These are phyloP conservation scores for Aspergillus bridgeri DNA, from an alignment of 495 filamentous ascomycete species.

Conservation along the genomic window DNA sequence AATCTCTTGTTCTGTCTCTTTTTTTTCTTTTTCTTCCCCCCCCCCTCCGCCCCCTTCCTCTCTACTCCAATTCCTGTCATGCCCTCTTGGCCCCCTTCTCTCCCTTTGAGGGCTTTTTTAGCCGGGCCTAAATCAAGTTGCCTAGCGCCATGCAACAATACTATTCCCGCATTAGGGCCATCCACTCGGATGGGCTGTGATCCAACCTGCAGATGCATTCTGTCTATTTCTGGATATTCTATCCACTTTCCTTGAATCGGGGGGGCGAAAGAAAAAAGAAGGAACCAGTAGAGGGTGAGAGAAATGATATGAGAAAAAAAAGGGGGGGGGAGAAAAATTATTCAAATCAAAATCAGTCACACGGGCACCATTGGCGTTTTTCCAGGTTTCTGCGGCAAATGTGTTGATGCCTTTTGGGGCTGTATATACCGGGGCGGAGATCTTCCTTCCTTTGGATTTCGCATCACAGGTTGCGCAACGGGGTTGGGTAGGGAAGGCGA, in stretches of 20 bases:
- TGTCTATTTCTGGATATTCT: neutral
- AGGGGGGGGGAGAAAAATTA: neutral
- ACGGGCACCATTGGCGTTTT: neutral
- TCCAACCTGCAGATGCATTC: neutral
- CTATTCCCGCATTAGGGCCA: neutral
- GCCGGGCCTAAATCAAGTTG: neutral
- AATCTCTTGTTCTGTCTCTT: slow-evolving; percentile 5
- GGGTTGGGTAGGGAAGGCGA: neutral
- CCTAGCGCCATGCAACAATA: neutral
- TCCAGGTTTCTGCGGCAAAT: neutral
- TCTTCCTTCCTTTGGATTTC: neutral
- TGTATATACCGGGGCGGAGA: neutral
- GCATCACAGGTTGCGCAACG: neutral
- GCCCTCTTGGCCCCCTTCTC: neutral
- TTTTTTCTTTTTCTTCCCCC: slow-evolving; percentile 10
- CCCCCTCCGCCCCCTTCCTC: neutral
- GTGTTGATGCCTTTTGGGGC: neutral
- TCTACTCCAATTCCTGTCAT: neutral
- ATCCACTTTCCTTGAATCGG: neutral
- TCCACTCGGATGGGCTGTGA: neutral
- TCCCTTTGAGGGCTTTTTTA: neutral
- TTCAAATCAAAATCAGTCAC: neutral
- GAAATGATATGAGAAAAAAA: neutral
- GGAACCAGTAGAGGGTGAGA: neutral
- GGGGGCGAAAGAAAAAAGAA: neutral